Evolutionary conservation across 2,329 filamentous ascomycete species (phyloP), one percentile per base, ranked within the genome.

Genomic region (Pestalotiopsis sp.): DNA sequence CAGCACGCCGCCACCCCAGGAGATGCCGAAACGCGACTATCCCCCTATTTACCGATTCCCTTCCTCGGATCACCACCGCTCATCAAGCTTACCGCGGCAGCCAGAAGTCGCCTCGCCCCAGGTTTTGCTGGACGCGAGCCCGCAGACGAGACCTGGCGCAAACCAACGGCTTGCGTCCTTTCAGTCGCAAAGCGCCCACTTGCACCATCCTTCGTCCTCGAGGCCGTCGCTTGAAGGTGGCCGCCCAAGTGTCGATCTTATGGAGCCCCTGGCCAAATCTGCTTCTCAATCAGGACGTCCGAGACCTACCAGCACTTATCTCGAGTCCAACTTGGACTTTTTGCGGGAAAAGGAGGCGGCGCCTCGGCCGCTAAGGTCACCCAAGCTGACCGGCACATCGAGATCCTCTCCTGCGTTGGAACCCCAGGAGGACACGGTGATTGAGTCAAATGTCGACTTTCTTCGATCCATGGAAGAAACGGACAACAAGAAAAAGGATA

Each of bases 241-340:
- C 17, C 87, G 92, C n/a, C 91, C 93, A 1, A 86, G 85, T 49
- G 75, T 87, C 68, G 92, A 95, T 63, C 76, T 88, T 7, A 82
- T 89, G 9, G 89, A 91, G 49, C 81, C 86, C 0, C 78, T 90
- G 9, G 88, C 90, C 1, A 90, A 87, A 75, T 91, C 91, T 27
- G 87, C 89, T 79, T 86, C 73, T 5, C 74, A 68, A n/a, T 73
- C 78, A 14, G 74, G 74, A 5, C 90, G 91, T 70, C 86, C 89
- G 67, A 88, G 95, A 61, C 95, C 95, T 2, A 85, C 90, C 0
- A 98, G 95, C 78, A 93, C 93, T 41, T 94, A 95, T 77, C 87
- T 97, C 3, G 92, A 94, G 74, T 92, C 92, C 0, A 94, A 92
- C 76, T 85, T 96, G 66, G 94, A 97, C 69, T 94, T 93, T 75